Percentiles rank a stretch among this genome's conserved stretches.
phyloP scores from a whole-genome alignment of 345 rosid species.

The Camelina neglecta region DNA sequence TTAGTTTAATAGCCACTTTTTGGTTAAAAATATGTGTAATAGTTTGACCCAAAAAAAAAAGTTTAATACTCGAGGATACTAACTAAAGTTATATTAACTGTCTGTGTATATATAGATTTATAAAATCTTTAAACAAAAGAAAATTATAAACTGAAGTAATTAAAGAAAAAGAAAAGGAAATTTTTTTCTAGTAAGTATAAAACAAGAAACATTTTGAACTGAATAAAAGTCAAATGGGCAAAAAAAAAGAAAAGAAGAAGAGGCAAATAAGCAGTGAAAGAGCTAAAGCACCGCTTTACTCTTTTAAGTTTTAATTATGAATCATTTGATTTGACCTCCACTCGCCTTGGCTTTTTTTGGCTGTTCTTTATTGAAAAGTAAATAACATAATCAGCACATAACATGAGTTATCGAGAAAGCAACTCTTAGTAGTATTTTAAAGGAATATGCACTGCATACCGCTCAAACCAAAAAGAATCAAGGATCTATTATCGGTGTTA shows the following conservation, averaged over 20 bases:
- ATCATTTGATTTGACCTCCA: constrained; percentile 45
- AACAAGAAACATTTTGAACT: not conserved
- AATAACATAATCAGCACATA: constrained; percentile 2
- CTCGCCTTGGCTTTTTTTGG: constrained; percentile 22
- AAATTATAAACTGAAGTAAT: not conserved
- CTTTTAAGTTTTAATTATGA: constrained; percentile 41
- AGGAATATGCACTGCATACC: too few species aligned
- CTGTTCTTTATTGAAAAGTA: constrained; percentile 15
- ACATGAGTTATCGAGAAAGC: constrained; percentile 22
- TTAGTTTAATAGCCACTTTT: too few species aligned
- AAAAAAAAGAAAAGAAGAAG: not conserved
- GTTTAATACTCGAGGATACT: not conserved
- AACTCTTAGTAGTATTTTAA: not conserved
- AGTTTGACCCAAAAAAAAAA: too few species aligned
- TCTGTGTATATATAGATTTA: not conserved
- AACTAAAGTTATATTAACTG: not conserved
- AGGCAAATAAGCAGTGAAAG: constrained; percentile 32
- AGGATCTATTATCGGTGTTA: too few species aligned
- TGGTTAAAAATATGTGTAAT: not conserved
- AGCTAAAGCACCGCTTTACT: constrained; percentile 40
- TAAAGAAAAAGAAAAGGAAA: too few species aligned
- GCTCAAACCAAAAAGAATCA: too few species aligned
- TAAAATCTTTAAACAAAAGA: not conserved
- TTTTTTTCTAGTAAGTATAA: not conserved
- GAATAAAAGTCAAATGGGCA: constrained; percentile 29